phyloP scores from a whole-genome alignment of 768 basidiomycete genomes.

The Cystoderma amianthinum region DNA sequence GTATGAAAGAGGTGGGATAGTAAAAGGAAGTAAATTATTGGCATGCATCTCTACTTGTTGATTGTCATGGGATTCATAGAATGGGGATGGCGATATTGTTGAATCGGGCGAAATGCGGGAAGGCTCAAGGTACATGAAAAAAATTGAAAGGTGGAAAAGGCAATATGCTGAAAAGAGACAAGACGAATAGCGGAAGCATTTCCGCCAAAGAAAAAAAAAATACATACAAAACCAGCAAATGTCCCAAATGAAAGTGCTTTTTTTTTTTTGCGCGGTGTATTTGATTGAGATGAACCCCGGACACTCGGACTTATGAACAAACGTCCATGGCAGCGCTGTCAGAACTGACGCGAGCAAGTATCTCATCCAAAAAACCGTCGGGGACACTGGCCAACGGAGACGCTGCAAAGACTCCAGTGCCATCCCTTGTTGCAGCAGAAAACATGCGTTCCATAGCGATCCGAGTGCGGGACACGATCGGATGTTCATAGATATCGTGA shows the following conservation, averaged over 20 bases:
- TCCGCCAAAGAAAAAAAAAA: background rate
- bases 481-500: conserved; percentile 50
- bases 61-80: background rate
- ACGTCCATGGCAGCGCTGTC: conserved; percentile 29
- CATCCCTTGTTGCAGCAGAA: conserved; percentile 23
- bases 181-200: background rate
- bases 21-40: background rate
- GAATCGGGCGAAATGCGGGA: background rate
- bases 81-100: background rate
- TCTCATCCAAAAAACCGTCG: conserved; percentile 57
- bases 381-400: conserved; percentile 58
- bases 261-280: too few species aligned
- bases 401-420: conserved; percentile 40
- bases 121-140: background rate
- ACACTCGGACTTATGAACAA: conserved; percentile 19
- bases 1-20: too few species aligned
- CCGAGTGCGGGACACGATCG: conserved; percentile 58
- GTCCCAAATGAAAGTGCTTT: conserved; percentile 1
- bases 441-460: conserved; percentile 52
- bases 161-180: background rate
- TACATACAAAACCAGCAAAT: background rate
- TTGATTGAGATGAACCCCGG: too few species aligned
- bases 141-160: background rate
- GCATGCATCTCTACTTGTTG: background rate
- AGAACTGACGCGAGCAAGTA: conserved; percentile 30